phyloP scores from a whole-genome alignment of 768 basidiomycete species.

The Amanita molliuscula region DNA sequence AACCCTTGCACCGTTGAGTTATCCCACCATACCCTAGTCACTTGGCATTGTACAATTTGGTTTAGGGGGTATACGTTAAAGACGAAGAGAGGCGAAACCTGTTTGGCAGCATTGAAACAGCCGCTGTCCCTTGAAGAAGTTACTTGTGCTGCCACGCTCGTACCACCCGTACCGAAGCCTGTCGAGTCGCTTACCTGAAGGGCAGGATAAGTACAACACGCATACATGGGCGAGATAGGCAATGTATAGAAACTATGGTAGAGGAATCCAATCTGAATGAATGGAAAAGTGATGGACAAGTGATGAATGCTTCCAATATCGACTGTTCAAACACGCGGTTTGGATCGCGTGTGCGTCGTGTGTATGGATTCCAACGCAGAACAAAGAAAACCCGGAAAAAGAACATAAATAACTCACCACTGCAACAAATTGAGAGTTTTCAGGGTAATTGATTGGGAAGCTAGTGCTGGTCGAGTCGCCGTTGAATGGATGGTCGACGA shows the following conservation, averaged over 20 bases:
- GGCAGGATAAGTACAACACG: background rate
- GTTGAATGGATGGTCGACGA: constrained; percentile 45
- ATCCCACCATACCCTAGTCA: constrained; percentile 62
- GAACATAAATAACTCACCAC: constrained; percentile 37
- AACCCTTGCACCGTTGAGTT: constrained; percentile 42
- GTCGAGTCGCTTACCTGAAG: constrained; percentile 24
- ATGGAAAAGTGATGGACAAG: background rate
- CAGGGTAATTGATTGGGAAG: constrained; percentile 57
- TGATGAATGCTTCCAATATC: background rate
- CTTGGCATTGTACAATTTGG: constrained; percentile 53
- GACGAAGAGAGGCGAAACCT: constrained; percentile 42
- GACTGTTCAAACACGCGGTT: background rate
- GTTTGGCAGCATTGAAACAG: constrained; percentile 46
- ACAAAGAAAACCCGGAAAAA: background rate
- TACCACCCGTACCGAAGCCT: constrained; percentile 63
- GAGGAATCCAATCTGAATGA: background rate
- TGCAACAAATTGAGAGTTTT: constrained; percentile 62
- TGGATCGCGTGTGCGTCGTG: background rate
- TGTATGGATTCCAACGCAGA: background rate
- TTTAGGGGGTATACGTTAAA: constrained; percentile 54
- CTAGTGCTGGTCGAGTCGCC: constrained; percentile 26
- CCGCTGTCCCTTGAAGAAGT: constrained; percentile 35
- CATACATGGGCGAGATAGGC: background rate
- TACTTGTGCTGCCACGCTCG: constrained; percentile 57
- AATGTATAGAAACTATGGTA: no score